phyloP scores from a whole-genome alignment of 495 filamentous ascomycete genomes.

The Penicillium argentinense region DNA sequence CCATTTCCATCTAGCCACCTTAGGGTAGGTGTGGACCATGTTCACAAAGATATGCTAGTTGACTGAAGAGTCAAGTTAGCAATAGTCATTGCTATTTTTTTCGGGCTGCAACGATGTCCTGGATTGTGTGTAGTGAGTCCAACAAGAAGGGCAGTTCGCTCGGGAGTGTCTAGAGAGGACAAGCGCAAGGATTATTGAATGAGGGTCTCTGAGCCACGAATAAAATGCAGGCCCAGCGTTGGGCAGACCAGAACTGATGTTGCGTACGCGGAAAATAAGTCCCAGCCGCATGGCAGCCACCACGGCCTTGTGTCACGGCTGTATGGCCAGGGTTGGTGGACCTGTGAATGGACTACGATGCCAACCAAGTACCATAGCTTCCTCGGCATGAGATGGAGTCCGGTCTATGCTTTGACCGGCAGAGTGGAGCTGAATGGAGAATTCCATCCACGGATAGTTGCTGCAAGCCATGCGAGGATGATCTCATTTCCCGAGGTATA shows the following conservation, averaged over 20 bases:
- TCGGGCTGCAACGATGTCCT: conserved; percentile 15
- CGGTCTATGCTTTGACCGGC: neutral
- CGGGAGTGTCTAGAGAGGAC: neutral
- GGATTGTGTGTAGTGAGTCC: conserved; percentile 7
- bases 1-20: too few species aligned
- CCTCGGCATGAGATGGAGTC: neutral
- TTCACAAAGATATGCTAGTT: neutral
- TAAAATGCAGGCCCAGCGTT: conserved; percentile 8
- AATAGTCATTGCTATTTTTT: neutral
- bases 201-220: conserved; percentile 11
- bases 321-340: neutral
- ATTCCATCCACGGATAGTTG: conserved; percentile 28
- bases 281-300: conserved; percentile 28
- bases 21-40: too few species aligned
- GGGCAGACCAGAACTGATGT: conserved; percentile 10
- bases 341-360: neutral
- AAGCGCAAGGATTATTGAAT: conserved; percentile 12
- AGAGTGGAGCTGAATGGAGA: conserved; percentile 2
- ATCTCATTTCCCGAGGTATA: conserved; percentile 19
- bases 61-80: conserved; percentile 1
- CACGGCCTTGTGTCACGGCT: conserved; percentile 20
- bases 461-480: conserved; percentile 20
- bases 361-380: neutral
- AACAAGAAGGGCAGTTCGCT: conserved; percentile 4
- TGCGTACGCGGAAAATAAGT: conserved; percentile 19